Base-by-base conservation (phyloP, 345 rosid genomes). In the Pistacia atlantica region DNA sequence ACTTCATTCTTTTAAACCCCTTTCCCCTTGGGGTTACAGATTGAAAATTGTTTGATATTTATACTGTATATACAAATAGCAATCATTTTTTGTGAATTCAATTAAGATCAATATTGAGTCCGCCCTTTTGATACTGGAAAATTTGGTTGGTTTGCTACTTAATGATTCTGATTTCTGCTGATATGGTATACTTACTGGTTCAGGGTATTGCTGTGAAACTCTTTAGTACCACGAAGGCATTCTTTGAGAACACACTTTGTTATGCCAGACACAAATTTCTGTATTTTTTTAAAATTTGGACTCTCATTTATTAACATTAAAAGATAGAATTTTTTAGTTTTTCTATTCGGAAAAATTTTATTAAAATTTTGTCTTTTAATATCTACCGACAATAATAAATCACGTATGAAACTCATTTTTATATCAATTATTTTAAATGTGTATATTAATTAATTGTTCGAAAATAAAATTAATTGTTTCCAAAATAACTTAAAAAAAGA, bases 1-100 rank as follows among this genome's bases (percentile, higher is more conserved):
- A 37, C 65, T 64, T 78, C 65, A 83, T 83, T 85, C 83, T 85
- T 80, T 78, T 48, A 37, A 65, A 79, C 79, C 84, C 45, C 7
- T 42, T 77, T 56, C 7, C 11, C 22, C 28, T n/a, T 9, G 77
- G 85, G 84, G 69, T 60, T 66, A 31, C 31, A 54, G 9, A 14
- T 7, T 33, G 49, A 73, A 60, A 20, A 13, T 8, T 20, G 45
- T 69, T 69, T 52, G 31, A 16, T 69, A 46, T 49, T 49, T 20
- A 8, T 48, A n/a, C 51, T 51, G 69, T 62, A 63, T 7, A 73
- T 68, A 63, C n/a, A 46, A 33, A 18, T 61, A 46, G 11, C 7
- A 42, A 6, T 42, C 0, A 42, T 42, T 37, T 37, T 42, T 42
- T 42, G 0, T 42, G 5, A 8, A 42, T 1, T 42, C 6, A 8